phyloP scores from a whole-genome alignment of 139 green algal genomes.

The Coelastrella sp. region DNA sequence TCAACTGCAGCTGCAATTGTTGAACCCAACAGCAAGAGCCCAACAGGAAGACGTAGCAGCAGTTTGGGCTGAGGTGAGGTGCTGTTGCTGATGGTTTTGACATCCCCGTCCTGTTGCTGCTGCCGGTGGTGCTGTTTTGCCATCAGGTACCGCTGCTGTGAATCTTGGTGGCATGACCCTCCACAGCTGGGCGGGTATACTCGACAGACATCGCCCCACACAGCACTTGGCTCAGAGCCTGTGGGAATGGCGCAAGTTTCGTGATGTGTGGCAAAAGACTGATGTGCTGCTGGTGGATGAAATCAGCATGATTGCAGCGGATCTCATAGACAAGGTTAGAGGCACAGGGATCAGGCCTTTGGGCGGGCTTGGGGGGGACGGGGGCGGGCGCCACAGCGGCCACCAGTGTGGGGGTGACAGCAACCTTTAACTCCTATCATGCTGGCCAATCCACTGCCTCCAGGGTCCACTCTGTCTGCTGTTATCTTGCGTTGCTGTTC shows the following conservation, averaged over 20 bases:
- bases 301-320: conserved; percentile 16
- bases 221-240: not conserved
- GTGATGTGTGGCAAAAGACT: not conserved
- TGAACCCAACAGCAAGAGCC: not conserved
- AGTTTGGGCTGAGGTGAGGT: too few species aligned
- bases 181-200: conserved; percentile 4
- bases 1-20: not conserved
- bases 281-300: conserved; percentile 35
- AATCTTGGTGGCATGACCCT: not conserved
- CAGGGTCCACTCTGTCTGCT: too few species aligned
- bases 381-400: too few species aligned
- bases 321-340: conserved; percentile 6
- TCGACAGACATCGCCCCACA: not conserved
- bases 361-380: not conserved
- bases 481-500: not conserved
- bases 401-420: too few species aligned
- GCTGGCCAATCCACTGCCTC: too few species aligned
- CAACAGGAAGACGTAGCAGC: too few species aligned
- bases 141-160: conserved; percentile 16
- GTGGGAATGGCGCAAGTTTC: not conserved
- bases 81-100: not conserved
- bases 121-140: not conserved
- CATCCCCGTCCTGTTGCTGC: not conserved
- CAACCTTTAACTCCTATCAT: too few species aligned
- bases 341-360: too few species aligned